Conservation (phyloP, 1,284 basidiomycete genomes). For the Wolfiporia cocos region DNA sequence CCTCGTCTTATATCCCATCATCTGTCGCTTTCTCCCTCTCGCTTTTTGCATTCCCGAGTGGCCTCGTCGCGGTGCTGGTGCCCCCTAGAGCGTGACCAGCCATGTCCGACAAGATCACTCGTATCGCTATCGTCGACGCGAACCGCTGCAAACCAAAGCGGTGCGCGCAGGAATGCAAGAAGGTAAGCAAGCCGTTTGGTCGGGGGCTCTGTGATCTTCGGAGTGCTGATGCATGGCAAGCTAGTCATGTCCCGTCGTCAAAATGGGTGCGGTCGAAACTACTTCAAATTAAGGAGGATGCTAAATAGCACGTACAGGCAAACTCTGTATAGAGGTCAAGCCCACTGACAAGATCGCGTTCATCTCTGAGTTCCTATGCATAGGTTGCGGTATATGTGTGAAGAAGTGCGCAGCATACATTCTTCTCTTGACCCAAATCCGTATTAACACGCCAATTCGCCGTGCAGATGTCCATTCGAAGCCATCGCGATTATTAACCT, state of each 20-base stretch:
- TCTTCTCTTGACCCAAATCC: too few species aligned
- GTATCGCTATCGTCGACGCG: constrained; percentile 91
- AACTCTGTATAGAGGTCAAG: constrained; percentile 96
- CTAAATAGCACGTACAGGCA: constrained; percentile 63
- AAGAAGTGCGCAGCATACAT: constrained; percentile 86
- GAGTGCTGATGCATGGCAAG: constrained; percentile 4
- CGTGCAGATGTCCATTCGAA: constrained; percentile 96
- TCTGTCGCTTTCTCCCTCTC: too few species aligned
- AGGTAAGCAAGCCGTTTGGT: constrained; percentile 40
- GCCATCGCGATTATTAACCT: constrained; percentile 97
- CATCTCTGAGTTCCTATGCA: constrained; percentile 95
- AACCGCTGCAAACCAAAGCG: constrained; percentile 93
- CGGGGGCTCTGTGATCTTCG: neutral
- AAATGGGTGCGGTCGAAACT: constrained; percentile 97
- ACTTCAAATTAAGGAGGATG: too few species aligned
- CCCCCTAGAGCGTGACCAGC: too few species aligned
- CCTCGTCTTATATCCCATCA: too few species aligned
- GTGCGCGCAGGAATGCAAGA: constrained; percentile 91
- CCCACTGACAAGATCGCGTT: constrained; percentile 92
- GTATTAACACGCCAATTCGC: too few species aligned
- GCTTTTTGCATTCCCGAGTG: too few species aligned
- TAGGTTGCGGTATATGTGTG: constrained; percentile 97
- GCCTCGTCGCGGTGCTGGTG: too few species aligned
- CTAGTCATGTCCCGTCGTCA: constrained; percentile 94
- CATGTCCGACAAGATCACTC: constrained; percentile 87